Evolutionary conservation across 352 stramenopile genomes (phyloP), one percentile per base, ranked within the genome.

Genomic region (Phytophthora rubi): DNA sequence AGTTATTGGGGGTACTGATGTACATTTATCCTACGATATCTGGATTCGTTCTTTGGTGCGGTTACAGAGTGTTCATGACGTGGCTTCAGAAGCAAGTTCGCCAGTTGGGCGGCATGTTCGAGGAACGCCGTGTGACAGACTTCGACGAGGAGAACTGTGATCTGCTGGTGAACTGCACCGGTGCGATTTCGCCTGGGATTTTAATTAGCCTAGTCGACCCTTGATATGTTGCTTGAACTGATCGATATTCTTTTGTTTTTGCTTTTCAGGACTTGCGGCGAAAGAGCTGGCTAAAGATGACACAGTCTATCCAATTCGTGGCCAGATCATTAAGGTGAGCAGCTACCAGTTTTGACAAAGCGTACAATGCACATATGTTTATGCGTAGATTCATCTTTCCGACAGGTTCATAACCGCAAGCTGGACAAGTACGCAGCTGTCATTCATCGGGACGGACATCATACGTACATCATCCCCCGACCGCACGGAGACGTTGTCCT

Each of bases 381-480:
- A 47, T 8, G 39, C 0, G 13, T 21, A 16, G 0, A 18, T 18
- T 18, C 6, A 21, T 47, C 37, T 13, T 48, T 70, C 13, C 35
- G 18, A 35, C 52, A 82, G 75, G 61, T 84, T 8, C 70, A 76
- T 61, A 87, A 93, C 59, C 80, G 80, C 2, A 70, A 59, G 15
- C 80, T 93, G 56, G 80, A 70, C 65, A 71, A 80, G 47, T 89
- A 86, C 56, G 65, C 64, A 59, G 85, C 86, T 49, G 69, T 76
- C 42, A 73, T 91, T 26, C 67, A 83, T 55, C 44, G 48, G 3
- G 69, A 89, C 44, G 73, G 70, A 28, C 65, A 73, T 7, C 84
- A 91, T 70, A 89, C 85, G 65, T 93, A 91, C 71, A 82, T 93
- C 39, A 79, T 93, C 42, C 85, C 83, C 2, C 83, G 85, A 2